Evolutionary conservation across 1,284 basidiomycete species (phyloP), one percentile per base, ranked within the genome.

Genomic region (Ustilago loliicola): DNA sequence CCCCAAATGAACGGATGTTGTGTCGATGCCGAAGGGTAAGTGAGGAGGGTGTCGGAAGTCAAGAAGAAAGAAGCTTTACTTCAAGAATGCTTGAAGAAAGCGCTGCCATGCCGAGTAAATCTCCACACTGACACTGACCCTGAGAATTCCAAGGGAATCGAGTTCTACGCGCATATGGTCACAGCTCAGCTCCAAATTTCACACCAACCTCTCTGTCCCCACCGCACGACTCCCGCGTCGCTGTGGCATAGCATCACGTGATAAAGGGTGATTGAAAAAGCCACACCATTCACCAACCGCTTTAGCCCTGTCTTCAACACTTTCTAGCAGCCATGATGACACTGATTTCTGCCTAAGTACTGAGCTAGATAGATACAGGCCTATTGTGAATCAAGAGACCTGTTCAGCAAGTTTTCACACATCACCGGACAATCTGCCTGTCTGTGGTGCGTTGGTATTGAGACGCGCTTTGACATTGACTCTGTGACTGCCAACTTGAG

Each of bases 201-300:
- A 36, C 47, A 32, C 6, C n/a, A 53, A 52, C n/a, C 19, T 27
- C 15, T 19, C 13, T 8, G 11, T 34, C 57, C 61, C 71, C 65
- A 73, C 71, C 61, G 53, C 71, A 72, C 70, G 57, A 45, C 65
- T 38, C 54, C 58, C 71, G 66, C 71, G 71, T 68, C 71, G 38
- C 3, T n/a, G 34, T 2, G 6, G 4, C 8, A 11, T 1, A 2
- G 23, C 47, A 58, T 73, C 71, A 73, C 71, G 71, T 73, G 71
- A 73, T 57, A 61, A 47, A 1, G 19, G 17, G 9, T n/a, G n/a
- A n/a, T 1, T 21, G 21, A 45, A n/a, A n/a, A 45, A 45, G 42
- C 42, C 42, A 45, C 42, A 45, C 42, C n/a, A 38, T 38, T 15
- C 6, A 38, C 17, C 36, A 15, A 15, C 36, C 36, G 9, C 36